Evolutionary conservation across 495 filamentous ascomycete genomes (phyloP), one percentile per base, ranked within the genome.

Genomic region (Lineolata rhizophorae): DNA sequence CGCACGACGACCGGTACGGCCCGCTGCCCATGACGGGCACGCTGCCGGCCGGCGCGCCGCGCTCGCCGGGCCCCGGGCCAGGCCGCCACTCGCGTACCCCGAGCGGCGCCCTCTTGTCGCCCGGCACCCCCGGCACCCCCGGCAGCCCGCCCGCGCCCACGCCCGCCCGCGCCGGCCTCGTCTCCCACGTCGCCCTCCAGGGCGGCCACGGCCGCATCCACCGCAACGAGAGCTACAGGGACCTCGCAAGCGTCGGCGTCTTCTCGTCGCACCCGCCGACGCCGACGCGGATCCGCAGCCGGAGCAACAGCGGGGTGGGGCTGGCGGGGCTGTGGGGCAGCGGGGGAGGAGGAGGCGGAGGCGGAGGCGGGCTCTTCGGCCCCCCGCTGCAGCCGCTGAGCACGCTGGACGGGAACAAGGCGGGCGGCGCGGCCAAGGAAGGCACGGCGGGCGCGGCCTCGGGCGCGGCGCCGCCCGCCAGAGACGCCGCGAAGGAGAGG

Each of bases 181-280:
- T 27, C 17, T 28, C 38, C 35, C n/a, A 36, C 36, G 17, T 42
- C 35, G 6, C 38, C 33, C 8, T 37, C 24, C 2, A 22, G 12
- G 15, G 40, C 35, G 2, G 5, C 14, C 27, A 27, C 14, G 22
- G 20, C 37, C 19, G 14, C 29, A 53, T 97, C 5, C 85, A 87
- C 6, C 67, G 76, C 18, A 93, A 92, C 55, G 87, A 97, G 49
- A 82, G 76, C 2, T 91, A 95, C 56, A 69, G 72, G 43, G 82
- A 94, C 42, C 70, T 97, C 17, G 79, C 84, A 11, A 68, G 66
- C 34, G 76, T 90, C 37, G 78, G 73, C 29, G 70, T 97, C 49
- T 97, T 94, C 45, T 78, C 85, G 2, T 83, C 76, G 18, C 61
- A 80, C 19, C 85, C 85, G 3, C 64, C 70, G 2, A 79, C 69